Evolutionary conservation across 176 grass and related monocot genomes (phyloP).

Genomic region (Carex parvula): DNA sequence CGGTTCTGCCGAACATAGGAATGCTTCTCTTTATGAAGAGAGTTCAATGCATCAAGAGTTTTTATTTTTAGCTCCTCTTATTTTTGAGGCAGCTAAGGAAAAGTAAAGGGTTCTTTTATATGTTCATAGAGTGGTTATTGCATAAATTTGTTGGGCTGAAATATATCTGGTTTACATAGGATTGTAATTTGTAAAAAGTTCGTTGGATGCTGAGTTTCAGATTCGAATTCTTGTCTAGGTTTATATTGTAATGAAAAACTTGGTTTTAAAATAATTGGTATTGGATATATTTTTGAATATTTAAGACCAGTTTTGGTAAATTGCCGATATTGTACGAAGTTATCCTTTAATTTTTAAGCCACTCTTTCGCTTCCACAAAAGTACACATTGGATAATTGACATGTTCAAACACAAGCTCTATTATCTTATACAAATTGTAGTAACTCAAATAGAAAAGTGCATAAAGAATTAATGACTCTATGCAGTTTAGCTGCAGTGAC

Average conservation of each 20-base stretch:
- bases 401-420: neutral
- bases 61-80: constrained; percentile 21
- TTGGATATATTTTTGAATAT: neutral
- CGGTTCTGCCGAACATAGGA: neutral
- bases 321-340: neutral
- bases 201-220: neutral
- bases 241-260: neutral
- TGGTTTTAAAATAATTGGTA: neutral
- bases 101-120: constrained; percentile 24
- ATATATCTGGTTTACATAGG: neutral
- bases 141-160: constrained; percentile 20
- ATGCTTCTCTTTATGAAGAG: neutral
- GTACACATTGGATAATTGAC: too few species aligned
- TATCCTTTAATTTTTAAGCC: neutral
- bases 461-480: neutral
- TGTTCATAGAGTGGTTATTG: constrained; percentile 15
- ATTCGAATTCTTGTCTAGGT: neutral
- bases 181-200: neutral
- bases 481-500: neutral
- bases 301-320: neutral
- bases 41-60: constrained; percentile 7
- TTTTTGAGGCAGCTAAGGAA: constrained; percentile 18
- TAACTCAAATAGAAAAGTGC: neutral
- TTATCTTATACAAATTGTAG: neutral
- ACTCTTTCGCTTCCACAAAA: neutral